Base-by-base conservation (phyloP, 2,329 filamentous ascomycete species). In the Botryosphaeria dothidea region DNA sequence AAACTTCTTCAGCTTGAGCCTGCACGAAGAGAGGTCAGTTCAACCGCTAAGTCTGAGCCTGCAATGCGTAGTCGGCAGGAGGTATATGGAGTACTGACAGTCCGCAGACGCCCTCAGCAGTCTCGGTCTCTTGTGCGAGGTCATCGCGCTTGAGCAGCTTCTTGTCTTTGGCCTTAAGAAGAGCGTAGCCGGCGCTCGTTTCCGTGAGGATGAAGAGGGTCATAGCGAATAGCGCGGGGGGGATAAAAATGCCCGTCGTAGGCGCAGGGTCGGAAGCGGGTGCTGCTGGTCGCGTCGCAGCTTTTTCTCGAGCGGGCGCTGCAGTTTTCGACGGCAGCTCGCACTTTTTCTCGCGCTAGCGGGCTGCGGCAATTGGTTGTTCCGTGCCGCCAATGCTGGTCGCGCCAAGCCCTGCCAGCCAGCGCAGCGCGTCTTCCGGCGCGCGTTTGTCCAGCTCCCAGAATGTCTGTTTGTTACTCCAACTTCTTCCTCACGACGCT, bases 151-250 rank as follows among this genome's bases (percentile, higher is more conserved):
- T 95, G 70, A 99, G 85, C 66, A 98, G 87, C 85, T 98, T 98
- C 88, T 97, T 98, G 86, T 98, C 94, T 80, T 93, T 92, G 73
- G 94, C 91, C 86, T 99, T 98, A 84, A 99, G 93, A 79, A 99
- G 88, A 80, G 93, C 95, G 84, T 98, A 98, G 79, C 95, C 96
- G 73, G 93, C 93, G 81, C 92, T 92, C 79, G 93, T 97, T 83
- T 97, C 93, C 75, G 90, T 90, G 73, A 97, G 89, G 82, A 97
- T 91, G 82, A 96, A 96, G 78, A 95, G 88, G 82, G 91, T 90
- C 91, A 95, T 95, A 70, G 71, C 88, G 80, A 68, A 71, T 71
- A 69, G 54, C 7, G n/a, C 41, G 51, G 62, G 45, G 13, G 29
- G 41, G 29, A 19, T 49, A 49, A 43, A 58, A 38, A 58, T 48